Conservation (phyloP, 768 basidiomycete genomes). For the Boletus patriciae region DNA sequence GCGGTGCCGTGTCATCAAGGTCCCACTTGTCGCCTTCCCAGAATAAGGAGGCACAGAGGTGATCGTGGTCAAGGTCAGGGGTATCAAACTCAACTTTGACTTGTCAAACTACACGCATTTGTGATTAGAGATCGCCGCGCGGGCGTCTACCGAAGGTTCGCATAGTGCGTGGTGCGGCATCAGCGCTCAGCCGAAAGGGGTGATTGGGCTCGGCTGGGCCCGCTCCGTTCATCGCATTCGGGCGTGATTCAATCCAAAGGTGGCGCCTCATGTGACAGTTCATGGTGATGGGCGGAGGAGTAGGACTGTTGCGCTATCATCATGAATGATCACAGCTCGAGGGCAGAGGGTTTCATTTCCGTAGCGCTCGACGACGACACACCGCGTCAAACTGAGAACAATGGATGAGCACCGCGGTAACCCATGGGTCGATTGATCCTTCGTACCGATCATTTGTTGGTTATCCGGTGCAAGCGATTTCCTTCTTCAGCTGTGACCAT, state of each 20-base stretch:
- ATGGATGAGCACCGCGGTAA: background rate
- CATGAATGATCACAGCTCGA: background rate
- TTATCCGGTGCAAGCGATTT: background rate
- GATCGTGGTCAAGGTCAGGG: background rate
- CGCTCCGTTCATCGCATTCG: background rate
- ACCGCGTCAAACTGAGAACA: background rate
- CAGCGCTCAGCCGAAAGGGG: background rate
- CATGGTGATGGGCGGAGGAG: background rate
- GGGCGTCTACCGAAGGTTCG: too few relatives aligned
- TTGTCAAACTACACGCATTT: background rate
- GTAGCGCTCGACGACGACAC: background rate
- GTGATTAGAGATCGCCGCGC: background rate
- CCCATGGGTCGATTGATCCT: background rate
- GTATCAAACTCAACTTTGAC: slow-evolving; percentile 4
- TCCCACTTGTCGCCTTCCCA: too few relatives aligned
- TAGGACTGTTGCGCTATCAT: background rate
- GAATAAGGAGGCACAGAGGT: background rate
- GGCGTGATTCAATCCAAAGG: background rate
- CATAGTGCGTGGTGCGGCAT: background rate
- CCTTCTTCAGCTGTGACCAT: background rate
- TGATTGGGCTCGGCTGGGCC: background rate
- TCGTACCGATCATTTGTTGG: background rate
- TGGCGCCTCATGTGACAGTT: background rate
- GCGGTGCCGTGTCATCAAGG: background rate
- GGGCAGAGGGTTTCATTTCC: slow-evolving; percentile 12